Evolutionary conservation across 2,329 filamentous ascomycete species (phyloP), one percentile per base, ranked within the genome.

Genomic region (Monosporascus sp.): DNA sequence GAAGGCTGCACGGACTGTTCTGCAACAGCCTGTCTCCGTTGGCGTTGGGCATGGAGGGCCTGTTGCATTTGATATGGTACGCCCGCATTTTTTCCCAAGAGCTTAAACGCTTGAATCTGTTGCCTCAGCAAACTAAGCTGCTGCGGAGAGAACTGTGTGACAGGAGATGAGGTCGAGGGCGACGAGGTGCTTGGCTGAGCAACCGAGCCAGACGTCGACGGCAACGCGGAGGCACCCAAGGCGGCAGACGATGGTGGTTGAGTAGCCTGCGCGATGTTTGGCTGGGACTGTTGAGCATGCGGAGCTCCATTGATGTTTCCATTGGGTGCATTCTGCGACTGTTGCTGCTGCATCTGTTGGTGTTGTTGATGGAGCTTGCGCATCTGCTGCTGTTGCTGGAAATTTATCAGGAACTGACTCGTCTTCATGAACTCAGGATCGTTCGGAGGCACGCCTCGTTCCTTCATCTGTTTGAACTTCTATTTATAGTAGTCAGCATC

Each of bases 391-490:
- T 85, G 81, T 57, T 84, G 82, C 60, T 90, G 87, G 51, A 96
- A 82, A 61, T 79, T 84, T 38, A 82, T 71, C 57, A 97, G 80
- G 56, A 95, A 85, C 57, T 88, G 84, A 51, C 90, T 86, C 35
- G 86, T 82, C 72, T 94, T 95, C 65, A 93, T 80, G 65, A 87
- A 92, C 69, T 97, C 92, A 46, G 93, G 93, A 65, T 97, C 91
- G 53, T 81, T 87, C 53, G 85, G 80, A 41, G 89, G 83, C 24
- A 95, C 87, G 61, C 92, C 92, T 64, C 87, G 81, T 52, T 89
- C 82, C 72, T 93, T 94, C 88, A 97, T 91, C 70, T 89, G 84
- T 67, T 89, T 87, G 60, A 89, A 94, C 80, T 90, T 91, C 92
- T 97, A 65, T 49, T 47, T 38, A 51, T 5, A 37, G 48, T 47